Base-by-base conservation (phyloP, 129 eudicot species). In the Tagetes patula region DNA sequence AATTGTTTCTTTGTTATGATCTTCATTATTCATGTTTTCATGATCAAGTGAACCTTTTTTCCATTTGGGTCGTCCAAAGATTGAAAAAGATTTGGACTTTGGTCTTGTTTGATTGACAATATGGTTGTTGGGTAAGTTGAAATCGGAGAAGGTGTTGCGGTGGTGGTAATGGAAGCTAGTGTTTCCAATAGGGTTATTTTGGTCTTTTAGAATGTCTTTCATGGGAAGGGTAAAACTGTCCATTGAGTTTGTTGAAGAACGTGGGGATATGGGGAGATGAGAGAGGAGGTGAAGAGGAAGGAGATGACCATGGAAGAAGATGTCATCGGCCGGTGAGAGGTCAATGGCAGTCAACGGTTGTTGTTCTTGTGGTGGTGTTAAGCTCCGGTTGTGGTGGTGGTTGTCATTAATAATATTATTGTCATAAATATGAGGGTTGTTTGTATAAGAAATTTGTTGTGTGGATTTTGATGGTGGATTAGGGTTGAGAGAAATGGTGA, bases 231-330 rank as follows among this genome's bases (percentile, higher is more conserved):
- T 89, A 58, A 87, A 89, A 67, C 83, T 89, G 87, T 89, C 98
- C 65, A 87, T 8, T 7, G 98, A 89, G 39, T 84, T 87, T 3
- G 95, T 89, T 30, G 98, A 93, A 0, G 88, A 81, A 61, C 95
- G 95, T 54, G 98, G 98, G 5, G 98, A 85, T 56, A 81, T 68
- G 11, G 88, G 81, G 66, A 85, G 85, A 53, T 87, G 96, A 77
- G 96, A 82, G 50, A 93, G 91, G 82, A 85, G 91, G 69, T 89
- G 98, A 63, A 89, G 98, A 52, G 98, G 98, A 38, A 92, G 95
- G 48, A 92, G 83, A 78, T 89, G 98, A 27, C 98, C 98, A 45
- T 89, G 96, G 70, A 85, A 87, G 88, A 92, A 92, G 74, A 92
- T 89, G 30, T 92, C 96, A 64, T 89, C 98, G 1, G 98, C 98